These are phyloP conservation scores for Vitis cinerea DNA, from an alignment of 164 flowering plant species.

Conservation along the genomic window DNA sequence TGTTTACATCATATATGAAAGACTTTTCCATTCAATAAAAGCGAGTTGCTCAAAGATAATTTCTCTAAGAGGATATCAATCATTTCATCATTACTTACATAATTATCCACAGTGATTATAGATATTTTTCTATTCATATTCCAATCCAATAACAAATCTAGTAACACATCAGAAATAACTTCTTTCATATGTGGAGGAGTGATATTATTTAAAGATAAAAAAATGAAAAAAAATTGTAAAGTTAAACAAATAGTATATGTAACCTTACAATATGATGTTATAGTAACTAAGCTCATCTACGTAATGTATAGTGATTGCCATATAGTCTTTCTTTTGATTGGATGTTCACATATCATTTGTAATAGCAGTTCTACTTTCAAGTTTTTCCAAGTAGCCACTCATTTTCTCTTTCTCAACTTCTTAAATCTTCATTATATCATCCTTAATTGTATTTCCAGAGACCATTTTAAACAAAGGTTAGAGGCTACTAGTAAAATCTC, in stretches of 20 bases:
- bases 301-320: not conserved
- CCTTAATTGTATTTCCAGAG: constrained; percentile 5
- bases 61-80: not conserved
- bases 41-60: not conserved
- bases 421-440: constrained; percentile 6
- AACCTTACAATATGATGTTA: constrained; percentile 5
- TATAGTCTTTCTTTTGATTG: not conserved
- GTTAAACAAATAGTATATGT: not conserved
- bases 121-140: constrained; percentile 1
- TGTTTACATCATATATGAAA: constrained; percentile 3
- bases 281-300: not conserved
- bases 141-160: no score
- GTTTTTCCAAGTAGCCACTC: no score
- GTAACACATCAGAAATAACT: no score
- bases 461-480: constrained; percentile 9
- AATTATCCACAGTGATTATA: constrained; percentile 1
- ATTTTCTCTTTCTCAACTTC: no score
- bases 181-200: no score
- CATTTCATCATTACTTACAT: not conserved
- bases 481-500: not conserved
- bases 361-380: no score
- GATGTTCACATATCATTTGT: no score
- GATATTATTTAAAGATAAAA: no score
- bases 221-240: not conserved
- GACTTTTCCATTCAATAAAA: not conserved